These are phyloP conservation scores for Pseudogymnoascus sp. DNA, from an alignment of 2,329 filamentous ascomycete genomes.

Conservation along the genomic window DNA sequence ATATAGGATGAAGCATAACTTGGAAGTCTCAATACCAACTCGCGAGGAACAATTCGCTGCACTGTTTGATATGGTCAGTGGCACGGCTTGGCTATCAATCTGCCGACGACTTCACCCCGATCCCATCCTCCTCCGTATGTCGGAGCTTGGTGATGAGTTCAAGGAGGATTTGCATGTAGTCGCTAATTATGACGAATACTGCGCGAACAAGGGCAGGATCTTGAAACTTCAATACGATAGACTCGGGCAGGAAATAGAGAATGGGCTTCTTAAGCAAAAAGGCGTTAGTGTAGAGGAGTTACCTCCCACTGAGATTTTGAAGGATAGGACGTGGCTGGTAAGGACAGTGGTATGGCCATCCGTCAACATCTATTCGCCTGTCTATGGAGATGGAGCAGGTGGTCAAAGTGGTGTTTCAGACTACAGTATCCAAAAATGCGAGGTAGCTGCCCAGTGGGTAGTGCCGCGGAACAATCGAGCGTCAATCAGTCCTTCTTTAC, in stretches of 20 bases:
- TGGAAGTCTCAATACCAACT: neutral
- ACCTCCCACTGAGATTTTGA: neutral
- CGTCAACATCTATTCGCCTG: neutral
- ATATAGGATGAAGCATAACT: neutral
- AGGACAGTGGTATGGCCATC: neutral
- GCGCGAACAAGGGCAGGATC: neutral
- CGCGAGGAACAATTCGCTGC: neutral
- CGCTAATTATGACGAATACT: neutral
- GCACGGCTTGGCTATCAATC: neutral
- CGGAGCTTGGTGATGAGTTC: neutral
- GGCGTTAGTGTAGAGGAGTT: neutral
- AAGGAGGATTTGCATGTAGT: neutral
- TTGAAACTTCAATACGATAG: slow-evolving; percentile 1
- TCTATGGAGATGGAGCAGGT: neutral
- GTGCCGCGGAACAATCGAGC: neutral
- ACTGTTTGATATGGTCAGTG: neutral
- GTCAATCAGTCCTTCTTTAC: neutral
- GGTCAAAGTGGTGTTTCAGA: neutral
- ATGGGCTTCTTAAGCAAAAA: neutral
- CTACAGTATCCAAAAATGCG: neutral
- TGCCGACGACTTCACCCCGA: neutral
- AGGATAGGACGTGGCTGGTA: neutral
- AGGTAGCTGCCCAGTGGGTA: neutral
- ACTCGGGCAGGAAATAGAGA: neutral
- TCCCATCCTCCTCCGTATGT: neutral